These are phyloP conservation scores for Boletus eberwhitei DNA, from an alignment of 768 basidiomycete genomes.

Conservation along the genomic window DNA sequence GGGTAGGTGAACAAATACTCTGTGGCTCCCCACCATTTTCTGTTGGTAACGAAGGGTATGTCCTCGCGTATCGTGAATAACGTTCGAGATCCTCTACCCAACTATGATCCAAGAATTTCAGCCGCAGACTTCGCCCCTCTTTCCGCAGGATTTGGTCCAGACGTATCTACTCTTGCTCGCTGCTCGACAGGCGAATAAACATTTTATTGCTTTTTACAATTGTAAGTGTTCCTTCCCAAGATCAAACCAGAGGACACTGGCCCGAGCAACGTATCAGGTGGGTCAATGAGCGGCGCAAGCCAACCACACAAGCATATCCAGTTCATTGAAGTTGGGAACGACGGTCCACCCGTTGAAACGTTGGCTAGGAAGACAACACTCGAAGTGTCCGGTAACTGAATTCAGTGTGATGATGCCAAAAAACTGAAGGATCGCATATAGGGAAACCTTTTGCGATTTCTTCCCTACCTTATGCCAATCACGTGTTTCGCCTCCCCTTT, in stretches of 20 bases:
- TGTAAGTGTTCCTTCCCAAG: slow-evolving; percentile 43
- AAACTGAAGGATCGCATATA: slow-evolving; percentile 27
- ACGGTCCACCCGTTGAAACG: slow-evolving; percentile 75
- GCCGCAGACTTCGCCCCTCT: slow-evolving; percentile 76
- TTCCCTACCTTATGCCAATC: slow-evolving; percentile 75
- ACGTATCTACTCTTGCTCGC: slow-evolving; percentile 72
- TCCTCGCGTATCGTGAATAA: neutral
- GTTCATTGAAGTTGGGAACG: slow-evolving; percentile 62
- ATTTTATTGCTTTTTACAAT: slow-evolving; percentile 86
- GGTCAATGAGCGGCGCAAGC: slow-evolving; percentile 78
- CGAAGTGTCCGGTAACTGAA: slow-evolving; percentile 37
- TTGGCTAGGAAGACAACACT: slow-evolving; percentile 57
- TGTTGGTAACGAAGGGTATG: slow-evolving; percentile 82
- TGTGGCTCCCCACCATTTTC: slow-evolving; percentile 79
- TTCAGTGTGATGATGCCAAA: neutral
- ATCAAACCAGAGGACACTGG: neutral
- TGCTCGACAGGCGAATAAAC: slow-evolving; percentile 55
- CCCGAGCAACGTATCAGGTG: slow-evolving; percentile 45
- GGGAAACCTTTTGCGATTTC: slow-evolving; percentile 72
- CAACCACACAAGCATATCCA: slow-evolving; percentile 93
- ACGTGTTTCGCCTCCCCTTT: slow-evolving; percentile 52
- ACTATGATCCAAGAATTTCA: slow-evolving; percentile 51
- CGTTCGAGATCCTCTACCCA: neutral
- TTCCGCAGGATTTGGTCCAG: slow-evolving; percentile 75
- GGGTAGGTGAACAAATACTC: slow-evolving; percentile 82